phyloP scores from a whole-genome alignment of 169 alveolate species.

The Perkinsus olseni region DNA sequence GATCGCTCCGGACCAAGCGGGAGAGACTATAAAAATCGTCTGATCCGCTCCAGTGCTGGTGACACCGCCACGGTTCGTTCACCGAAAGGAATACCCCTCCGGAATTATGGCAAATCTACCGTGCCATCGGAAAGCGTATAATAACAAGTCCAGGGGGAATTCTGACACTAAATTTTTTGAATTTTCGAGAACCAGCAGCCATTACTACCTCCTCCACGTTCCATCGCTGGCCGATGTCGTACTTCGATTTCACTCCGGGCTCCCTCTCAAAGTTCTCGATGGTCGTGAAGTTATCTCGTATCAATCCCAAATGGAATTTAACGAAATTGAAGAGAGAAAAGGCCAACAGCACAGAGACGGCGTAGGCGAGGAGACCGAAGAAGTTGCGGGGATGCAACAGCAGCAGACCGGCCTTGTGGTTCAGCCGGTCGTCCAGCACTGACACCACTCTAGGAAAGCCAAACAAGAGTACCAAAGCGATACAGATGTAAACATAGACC shows the following conservation, averaged over 20 bases:
- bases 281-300: slow-evolving; percentile 53
- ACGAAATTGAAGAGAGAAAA: slow-evolving; percentile 68
- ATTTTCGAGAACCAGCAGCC: no score
- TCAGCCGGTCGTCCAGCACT: slow-evolving; percentile 18
- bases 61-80: no score
- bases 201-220: slow-evolving; percentile 40
- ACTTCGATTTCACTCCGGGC: slow-evolving; percentile 48
- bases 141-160: no score
- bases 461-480: slow-evolving; percentile 11
- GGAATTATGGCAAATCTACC: no score
- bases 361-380: slow-evolving; percentile 34
- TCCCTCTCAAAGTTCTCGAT: slow-evolving; percentile 63
- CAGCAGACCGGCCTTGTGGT: slow-evolving; percentile 15
- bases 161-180: no score
- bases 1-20: no score
- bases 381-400: slow-evolving; percentile 25
- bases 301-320: slow-evolving; percentile 53
- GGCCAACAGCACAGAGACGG: slow-evolving; percentile 34
- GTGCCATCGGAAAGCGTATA: no score
- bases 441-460: slow-evolving; percentile 20
- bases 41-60: no score
- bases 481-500: neutral
- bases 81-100: no score
- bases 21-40: no score
- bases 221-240: slow-evolving; percentile 66